Evolutionary conservation across 257 asterid species (phyloP), one percentile per base, ranked within the genome.

Genomic region (Buddleja alternifolia): DNA sequence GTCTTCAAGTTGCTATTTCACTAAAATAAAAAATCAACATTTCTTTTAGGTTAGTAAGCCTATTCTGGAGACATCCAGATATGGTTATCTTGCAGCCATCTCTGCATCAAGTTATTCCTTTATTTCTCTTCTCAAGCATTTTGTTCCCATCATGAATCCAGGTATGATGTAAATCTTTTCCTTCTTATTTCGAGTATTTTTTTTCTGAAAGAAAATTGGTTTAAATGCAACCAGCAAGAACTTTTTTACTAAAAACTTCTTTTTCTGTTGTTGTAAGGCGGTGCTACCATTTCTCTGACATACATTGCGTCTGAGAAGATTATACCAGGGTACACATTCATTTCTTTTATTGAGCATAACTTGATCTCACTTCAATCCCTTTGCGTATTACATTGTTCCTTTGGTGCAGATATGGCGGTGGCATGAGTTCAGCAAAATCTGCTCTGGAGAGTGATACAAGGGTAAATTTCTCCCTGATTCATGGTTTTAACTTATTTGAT

Each of bases 351-450:
- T 45, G 16, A 37, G 17, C 11, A 42, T 10, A 53, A 58, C 10
- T 29, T 62, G n/a, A 19, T 60, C 62, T 74, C 45, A 45, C 57
- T 12, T 9, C 32, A 25, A 17, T 12, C 1, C 39, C 40, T 9
- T 40, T 4, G 51, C 19, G 12, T 12, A 50, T 48, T 42, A 69
- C 52, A 23, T 53, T 52, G 51, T 65, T 12, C 71, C 57, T 53
- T 57, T 51, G 29, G 58, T 67, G 74, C 86, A 93, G 97, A 67
- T 93, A 90, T 60, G 98, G 98, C 40, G 98, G 97, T 15, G 97
- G 98, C 24, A 93, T 93, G 98, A 90, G 97, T 79, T 90, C 98
- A 0, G 98, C 97, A 10, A 93, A 93, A 78, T 88, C 98, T 78
- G 97, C 98, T 78, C 86, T 93, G 12, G 98, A 93, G 81, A 88